Conservation (phyloP, 2,329 filamentous ascomycete species). For the Bipolaris bicolor region DNA sequence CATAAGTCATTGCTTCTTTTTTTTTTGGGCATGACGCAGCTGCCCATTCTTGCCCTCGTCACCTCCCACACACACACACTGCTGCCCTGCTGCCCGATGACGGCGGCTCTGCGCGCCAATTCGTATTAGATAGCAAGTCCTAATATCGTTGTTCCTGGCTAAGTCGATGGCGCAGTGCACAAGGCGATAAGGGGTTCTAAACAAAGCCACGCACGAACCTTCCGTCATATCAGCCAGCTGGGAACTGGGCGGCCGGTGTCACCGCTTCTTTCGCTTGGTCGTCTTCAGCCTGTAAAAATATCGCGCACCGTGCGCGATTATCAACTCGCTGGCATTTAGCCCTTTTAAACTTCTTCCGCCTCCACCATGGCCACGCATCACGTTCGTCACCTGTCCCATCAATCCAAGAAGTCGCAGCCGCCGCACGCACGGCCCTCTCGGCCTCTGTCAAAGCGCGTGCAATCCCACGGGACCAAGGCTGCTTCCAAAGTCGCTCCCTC, state of each 20-base stretch:
- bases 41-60: not conserved
- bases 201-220: constrained; percentile 48
- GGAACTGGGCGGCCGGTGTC: constrained; percentile 41
- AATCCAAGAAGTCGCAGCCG: constrained; percentile 45
- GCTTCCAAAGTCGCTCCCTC: constrained; percentile 31
- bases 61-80: too few relatives aligned
- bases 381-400: constrained; percentile 41
- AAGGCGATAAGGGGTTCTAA: constrained; percentile 43
- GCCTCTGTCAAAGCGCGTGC: constrained; percentile 44
- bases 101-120: constrained; percentile 7
- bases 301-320: constrained; percentile 41
- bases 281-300: constrained; percentile 35
- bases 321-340: constrained; percentile 41
- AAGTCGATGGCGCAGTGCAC: constrained; percentile 40
- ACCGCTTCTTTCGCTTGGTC: constrained; percentile 44
- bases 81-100: not conserved
- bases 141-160: constrained; percentile 40
- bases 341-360: constrained; percentile 45
- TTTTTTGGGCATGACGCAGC: not conserved
- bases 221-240: constrained; percentile 44
- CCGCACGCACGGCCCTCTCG: constrained; percentile 44
- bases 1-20: not conserved
- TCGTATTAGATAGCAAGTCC: constrained; percentile 6
- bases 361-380: constrained; percentile 45
- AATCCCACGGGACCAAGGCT: constrained; percentile 40